These are phyloP conservation scores for Heimioporus retisporus DNA, from an alignment of 1,284 basidiomycete genomes.

Conservation along the genomic window DNA sequence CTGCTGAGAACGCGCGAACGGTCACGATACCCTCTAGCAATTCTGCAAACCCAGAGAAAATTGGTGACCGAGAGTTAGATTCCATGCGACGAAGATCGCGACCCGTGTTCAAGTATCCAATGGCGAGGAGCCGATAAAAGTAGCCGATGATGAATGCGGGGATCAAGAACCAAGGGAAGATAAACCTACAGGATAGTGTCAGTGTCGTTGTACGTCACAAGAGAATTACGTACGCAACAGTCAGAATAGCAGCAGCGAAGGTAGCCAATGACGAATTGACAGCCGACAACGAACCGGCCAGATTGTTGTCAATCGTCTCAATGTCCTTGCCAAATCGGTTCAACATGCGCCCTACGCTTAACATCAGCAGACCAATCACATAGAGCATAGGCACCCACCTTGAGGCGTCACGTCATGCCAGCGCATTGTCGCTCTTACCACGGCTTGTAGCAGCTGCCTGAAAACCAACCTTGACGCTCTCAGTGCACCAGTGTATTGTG, in stretches of 20 bases:
- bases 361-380: conserved; percentile 1
- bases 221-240: conserved; percentile 36
- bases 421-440: conserved; percentile 63
- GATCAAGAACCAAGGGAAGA: conserved; percentile 70
- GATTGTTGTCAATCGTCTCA: conserved; percentile 56
- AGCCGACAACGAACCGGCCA: conserved; percentile 67
- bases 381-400: conserved; percentile 33
- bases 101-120: conserved; percentile 68
- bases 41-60: conserved; percentile 78
- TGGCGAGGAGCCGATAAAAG: conserved; percentile 59
- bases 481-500: conserved; percentile 60
- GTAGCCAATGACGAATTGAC: conserved; percentile 81
- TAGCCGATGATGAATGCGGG: conserved; percentile 64
- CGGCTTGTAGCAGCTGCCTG: conserved; percentile 50
- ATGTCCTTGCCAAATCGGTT: conserved; percentile 66
- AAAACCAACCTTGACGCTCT: conserved; percentile 60
- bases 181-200: conserved; percentile 41
- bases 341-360: conserved; percentile 55
- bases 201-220: not conserved
- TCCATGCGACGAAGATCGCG: conserved; percentile 72
- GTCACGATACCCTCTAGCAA: conserved; percentile 76
- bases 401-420: conserved; percentile 63
- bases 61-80: conserved; percentile 63
- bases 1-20: conserved; percentile 92
- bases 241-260: conserved; percentile 60